A percentile compares a stretch with the other conserved stretches of the same genome.
Conservation (phyloP, 768 basidiomycete species). For the Tricholoma saponaceum region DNA sequence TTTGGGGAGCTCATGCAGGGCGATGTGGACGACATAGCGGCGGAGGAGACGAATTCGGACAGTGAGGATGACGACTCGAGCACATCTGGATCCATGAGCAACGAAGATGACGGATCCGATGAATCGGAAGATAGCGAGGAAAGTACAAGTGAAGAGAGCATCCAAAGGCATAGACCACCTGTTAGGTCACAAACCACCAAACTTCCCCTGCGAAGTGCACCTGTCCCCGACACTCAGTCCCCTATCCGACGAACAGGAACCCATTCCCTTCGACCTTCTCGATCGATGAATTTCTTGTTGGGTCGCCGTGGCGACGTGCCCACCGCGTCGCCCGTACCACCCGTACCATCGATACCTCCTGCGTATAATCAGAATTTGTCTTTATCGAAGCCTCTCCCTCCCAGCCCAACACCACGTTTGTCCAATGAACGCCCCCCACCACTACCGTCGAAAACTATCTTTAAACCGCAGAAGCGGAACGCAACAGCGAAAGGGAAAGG, state of each 20-base stretch:
- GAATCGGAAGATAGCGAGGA: conserved; percentile 16
- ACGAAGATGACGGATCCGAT: conserved; percentile 22
- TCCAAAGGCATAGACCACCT: conserved; percentile 6
- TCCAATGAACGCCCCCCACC: conserved; percentile 15
- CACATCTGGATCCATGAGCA: conserved; percentile 34
- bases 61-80: conserved; percentile 43
- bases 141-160: conserved; percentile 24
- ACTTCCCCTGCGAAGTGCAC: neutral
- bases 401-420: conserved; percentile 24
- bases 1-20: conserved; percentile 77
- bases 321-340: conserved; percentile 38
- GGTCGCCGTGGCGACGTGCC: conserved; percentile 29
- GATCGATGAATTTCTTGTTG: conserved; percentile 38
- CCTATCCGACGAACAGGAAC: conserved; percentile 29
- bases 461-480: conserved; percentile 4
- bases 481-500: conserved; percentile 22
- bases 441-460: conserved; percentile 9
- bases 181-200: conserved; percentile 13
- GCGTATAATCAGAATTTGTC: conserved; percentile 23
- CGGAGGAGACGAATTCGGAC: conserved; percentile 56
- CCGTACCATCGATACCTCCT: conserved; percentile 39
- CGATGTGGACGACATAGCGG: conserved; percentile 78
- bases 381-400: conserved; percentile 38
- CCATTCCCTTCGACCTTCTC: conserved; percentile 41
- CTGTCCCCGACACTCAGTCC: conserved; percentile 6